A percentile compares a stretch with the other conserved stretches of the same genome.
Conservation (phyloP, 768 basidiomycete species). For the Trametes villosa region DNA sequence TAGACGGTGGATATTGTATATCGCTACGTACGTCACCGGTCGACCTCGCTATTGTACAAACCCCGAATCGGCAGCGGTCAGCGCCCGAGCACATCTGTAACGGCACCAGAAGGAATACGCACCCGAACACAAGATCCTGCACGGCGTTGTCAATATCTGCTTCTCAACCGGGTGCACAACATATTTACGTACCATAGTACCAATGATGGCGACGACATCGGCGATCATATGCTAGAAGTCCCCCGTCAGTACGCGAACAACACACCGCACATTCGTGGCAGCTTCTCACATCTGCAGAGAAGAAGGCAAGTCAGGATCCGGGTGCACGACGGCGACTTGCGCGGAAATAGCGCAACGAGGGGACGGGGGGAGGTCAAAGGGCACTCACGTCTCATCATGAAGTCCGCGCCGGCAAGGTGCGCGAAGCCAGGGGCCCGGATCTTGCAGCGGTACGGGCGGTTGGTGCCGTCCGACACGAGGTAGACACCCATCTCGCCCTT, state of each 20-base stretch:
- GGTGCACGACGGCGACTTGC: conserved; percentile 18
- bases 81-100: neutral
- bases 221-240: conserved; percentile 77
- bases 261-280: conserved; percentile 2
- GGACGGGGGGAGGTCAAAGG: too few species aligned
- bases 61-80: conserved; percentile 7
- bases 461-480: conserved; percentile 96
- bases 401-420: conserved; percentile 94
- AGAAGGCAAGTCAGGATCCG: conserved; percentile 2
- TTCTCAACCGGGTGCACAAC: conserved; percentile 1
- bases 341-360: conserved; percentile 13
- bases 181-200: conserved; percentile 79
- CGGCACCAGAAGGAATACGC: conserved; percentile 41
- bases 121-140: conserved; percentile 93
- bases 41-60: conserved; percentile 45
- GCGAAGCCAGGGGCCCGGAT: conserved; percentile 97
- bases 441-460: conserved; percentile 95
- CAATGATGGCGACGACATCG: conserved; percentile 96
- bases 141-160: conserved; percentile 9
- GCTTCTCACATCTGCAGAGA: conserved; percentile 42
- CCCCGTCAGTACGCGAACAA: conserved; percentile 15
- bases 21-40: conserved; percentile 40
- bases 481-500: conserved; percentile 99
- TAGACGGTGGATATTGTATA: conserved; percentile 17
- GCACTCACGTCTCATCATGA: conserved; percentile 92